phyloP scores from a whole-genome alignment of 1,284 basidiomycete genomes.

The Takashimella tepidaria region DNA sequence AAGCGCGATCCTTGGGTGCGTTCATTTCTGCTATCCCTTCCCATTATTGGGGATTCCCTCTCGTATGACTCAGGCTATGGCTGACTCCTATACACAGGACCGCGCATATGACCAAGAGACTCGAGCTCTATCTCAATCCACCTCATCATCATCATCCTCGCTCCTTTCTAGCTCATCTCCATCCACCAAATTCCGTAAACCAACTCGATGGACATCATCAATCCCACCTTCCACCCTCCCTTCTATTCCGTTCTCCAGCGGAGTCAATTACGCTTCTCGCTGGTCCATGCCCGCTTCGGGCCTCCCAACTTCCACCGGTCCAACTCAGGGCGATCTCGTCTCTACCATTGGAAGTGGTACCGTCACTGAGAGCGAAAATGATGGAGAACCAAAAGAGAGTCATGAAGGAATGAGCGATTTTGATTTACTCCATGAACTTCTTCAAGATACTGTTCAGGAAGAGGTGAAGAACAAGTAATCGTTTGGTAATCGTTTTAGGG shows the following conservation, averaged over 20 bases:
- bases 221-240: conserved; percentile 16
- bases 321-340: conserved; percentile 15
- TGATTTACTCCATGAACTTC: neutral
- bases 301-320: neutral
- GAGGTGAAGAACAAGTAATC: neutral
- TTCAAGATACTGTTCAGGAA: neutral
- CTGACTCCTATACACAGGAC: conserved; percentile 18
- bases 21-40: conserved; percentile 6
- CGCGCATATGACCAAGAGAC: conserved; percentile 31
- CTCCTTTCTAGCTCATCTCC: conserved; percentile 6
- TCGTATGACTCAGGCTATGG: neutral
- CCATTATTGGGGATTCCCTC: neutral
- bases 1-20: conserved; percentile 41
- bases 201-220: conserved; percentile 28
- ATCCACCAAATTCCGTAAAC: conserved; percentile 23
- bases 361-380: conserved; percentile 4
- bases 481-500: too few species aligned
- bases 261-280: conserved; percentile 30
- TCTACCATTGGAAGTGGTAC: conserved; percentile 6
- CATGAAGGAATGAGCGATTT: neutral
- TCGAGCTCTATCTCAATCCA: conserved; percentile 11
- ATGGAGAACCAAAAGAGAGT: conserved; percentile 12
- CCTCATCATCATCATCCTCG: conserved; percentile 13
- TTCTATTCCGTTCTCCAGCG: conserved; percentile 31
- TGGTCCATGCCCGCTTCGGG: conserved; percentile 34